A percentile compares a stretch with the other conserved stretches of the same genome.
phyloP scores from a whole-genome alignment of 768 basidiomycete species.

The Boletus coccyginus region DNA sequence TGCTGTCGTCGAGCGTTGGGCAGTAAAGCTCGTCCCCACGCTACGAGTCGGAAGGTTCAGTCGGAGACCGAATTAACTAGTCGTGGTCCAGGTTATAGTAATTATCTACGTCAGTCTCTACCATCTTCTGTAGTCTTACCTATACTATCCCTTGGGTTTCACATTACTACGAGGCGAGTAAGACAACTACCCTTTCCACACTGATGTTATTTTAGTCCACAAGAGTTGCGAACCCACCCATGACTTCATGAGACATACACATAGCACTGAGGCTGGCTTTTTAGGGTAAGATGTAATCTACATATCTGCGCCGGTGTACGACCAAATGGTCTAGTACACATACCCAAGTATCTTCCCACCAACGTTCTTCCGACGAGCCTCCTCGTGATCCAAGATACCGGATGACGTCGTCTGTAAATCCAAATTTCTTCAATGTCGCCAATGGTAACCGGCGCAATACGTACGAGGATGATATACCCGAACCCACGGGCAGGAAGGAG shows the following conservation, averaged over 20 bases:
- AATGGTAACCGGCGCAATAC: slow-evolving; percentile 25
- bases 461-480: slow-evolving; percentile 90
- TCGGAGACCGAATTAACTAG: too few species aligned
- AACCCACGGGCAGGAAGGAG: slow-evolving; percentile 95
- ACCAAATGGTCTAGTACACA: slow-evolving; percentile 61
- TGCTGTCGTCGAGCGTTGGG: slow-evolving; percentile 18
- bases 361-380: slow-evolving; percentile 97
- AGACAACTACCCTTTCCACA: too few species aligned
- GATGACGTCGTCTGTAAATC: slow-evolving; percentile 83
- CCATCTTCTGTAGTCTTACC: too few species aligned
- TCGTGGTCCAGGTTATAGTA: too few species aligned
- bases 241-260: background rate
- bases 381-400: slow-evolving; percentile 98
- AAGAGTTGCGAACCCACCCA: too few species aligned
- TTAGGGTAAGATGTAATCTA: slow-evolving; percentile 22
- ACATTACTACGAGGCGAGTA: too few species aligned
- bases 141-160: too few species aligned
- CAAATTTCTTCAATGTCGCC: background rate
- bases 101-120: too few species aligned
- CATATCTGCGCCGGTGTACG: slow-evolving; percentile 10
- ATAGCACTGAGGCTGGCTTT: slow-evolving; percentile 6
- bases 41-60: too few species aligned
- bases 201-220: too few species aligned
- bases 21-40: slow-evolving; percentile 27
- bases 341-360: slow-evolving; percentile 95